These are phyloP conservation scores for Zhuliangozyma parablackwelliae DNA, from an alignment of 1,139 yeast species.

Conservation along the genomic window DNA sequence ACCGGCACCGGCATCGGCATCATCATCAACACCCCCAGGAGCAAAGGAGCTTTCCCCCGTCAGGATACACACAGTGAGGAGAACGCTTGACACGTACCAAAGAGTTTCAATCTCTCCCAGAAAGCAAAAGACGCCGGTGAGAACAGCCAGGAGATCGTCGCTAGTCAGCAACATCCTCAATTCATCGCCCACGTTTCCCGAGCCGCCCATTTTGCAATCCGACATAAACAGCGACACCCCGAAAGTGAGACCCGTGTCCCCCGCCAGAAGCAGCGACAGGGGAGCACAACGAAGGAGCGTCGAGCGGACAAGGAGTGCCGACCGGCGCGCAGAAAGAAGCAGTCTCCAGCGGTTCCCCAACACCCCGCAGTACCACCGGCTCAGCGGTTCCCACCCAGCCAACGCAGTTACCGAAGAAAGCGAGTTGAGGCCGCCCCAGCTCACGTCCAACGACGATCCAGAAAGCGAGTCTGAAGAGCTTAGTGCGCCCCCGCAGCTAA, in stretches of 20 bases:
- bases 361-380: slow-evolving; percentile 38
- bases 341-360: slow-evolving; percentile 45
- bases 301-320: slow-evolving; percentile 5
- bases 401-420: slow-evolving; percentile 24
- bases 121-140: slow-evolving; percentile 14
- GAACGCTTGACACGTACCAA: slow-evolving; percentile 33
- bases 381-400: slow-evolving; percentile 10
- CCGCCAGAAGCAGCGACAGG: background rate
- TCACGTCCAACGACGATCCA: slow-evolving; percentile 6
- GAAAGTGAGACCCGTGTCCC: background rate
- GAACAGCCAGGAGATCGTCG: slow-evolving; percentile 31
- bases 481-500: slow-evolving; percentile 20
- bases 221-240: slow-evolving; percentile 20
- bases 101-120: slow-evolving; percentile 32
- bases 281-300: no score
- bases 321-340: slow-evolving; percentile 15
- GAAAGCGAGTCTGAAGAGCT: slow-evolving; percentile 12
- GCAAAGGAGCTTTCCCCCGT: slow-evolving; percentile 10
- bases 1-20: slow-evolving; percentile 2
- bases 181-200: slow-evolving; percentile 51
- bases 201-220: slow-evolving; percentile 39
- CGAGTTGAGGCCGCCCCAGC: slow-evolving; percentile 31
- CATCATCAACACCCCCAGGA: slow-evolving; percentile 7
- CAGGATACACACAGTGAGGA: slow-evolving; percentile 27
- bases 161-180: slow-evolving; percentile 40